Evolutionary conservation across 2,329 filamentous ascomycete genomes (phyloP).

Genomic region (Ophiosphaerella narmari): DNA sequence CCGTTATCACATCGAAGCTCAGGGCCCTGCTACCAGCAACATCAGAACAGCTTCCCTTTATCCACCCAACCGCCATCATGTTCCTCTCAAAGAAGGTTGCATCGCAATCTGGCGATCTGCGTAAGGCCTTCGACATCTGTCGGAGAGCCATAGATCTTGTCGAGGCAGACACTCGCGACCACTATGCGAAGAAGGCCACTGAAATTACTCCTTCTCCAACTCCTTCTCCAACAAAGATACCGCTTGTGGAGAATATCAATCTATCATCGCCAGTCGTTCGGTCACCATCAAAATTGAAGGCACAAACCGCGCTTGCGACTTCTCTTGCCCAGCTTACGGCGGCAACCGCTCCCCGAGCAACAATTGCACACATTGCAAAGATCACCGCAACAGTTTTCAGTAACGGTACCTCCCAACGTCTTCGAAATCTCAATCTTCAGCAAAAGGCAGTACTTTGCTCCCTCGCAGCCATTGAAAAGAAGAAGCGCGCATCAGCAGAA

Average conservation of each 20-base stretch:
- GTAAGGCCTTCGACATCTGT: constrained; percentile 94
- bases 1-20: constrained; percentile 82
- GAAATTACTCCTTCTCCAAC: constrained; percentile 50
- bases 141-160: constrained; percentile 86
- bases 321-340: constrained; percentile 69
- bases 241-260: constrained; percentile 82
- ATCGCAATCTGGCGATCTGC: constrained; percentile 89
- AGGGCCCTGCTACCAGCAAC: constrained; percentile 69
- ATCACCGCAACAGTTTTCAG: constrained; percentile 89
- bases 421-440: constrained; percentile 88
- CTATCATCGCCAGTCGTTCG: constrained; percentile 59
- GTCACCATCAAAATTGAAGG: constrained; percentile 47
- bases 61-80: constrained; percentile 91
- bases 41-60: constrained; percentile 74
- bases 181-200: constrained; percentile 66
- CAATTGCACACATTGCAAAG: constrained; percentile 87
- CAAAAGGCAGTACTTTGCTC: constrained; percentile 95
- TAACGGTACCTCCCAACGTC: constrained; percentile 81
- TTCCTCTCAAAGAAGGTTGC: constrained; percentile 94
- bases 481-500: constrained; percentile 57
- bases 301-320: constrained; percentile 26
- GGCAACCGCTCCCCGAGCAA: constrained; percentile 83
- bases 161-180: constrained; percentile 79
- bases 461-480: constrained; percentile 82
- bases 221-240: constrained; percentile 72